Conservation (phyloP, 73 alveolate genomes). For the Symbiodinium natans region DNA sequence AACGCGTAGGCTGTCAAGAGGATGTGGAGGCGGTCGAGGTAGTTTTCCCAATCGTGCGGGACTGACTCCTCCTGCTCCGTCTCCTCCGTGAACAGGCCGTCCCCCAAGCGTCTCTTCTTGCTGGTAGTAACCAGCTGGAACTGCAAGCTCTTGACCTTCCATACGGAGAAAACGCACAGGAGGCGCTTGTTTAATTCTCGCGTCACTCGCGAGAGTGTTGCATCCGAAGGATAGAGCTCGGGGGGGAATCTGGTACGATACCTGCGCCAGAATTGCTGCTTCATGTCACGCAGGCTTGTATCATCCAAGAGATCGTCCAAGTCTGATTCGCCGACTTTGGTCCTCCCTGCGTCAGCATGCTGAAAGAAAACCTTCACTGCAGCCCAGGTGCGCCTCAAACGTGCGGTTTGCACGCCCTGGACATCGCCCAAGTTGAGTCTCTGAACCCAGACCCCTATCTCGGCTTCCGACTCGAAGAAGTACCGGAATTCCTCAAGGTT, state of each 20-base stretch:
- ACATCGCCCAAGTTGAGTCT: not conserved
- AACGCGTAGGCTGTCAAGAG: not conserved
- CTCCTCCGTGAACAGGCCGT: not conserved
- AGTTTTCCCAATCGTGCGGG: not conserved
- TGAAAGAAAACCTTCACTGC: not conserved
- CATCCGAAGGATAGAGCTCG: not conserved
- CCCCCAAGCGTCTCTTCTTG: not conserved
- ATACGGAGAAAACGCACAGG: not conserved
- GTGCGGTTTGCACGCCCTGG: not conserved
- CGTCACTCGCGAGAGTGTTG: not conserved
- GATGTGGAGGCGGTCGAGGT: not conserved
- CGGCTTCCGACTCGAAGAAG: not conserved
- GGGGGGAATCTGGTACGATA: not conserved
- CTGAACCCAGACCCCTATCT: not conserved
- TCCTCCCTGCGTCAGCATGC: not conserved
- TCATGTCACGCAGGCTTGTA: not conserved
- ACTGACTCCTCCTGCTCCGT: not conserved
- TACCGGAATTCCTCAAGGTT: slow-evolving; percentile 29
- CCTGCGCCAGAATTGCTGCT: not conserved
- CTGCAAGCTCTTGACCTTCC: slow-evolving; percentile 29
- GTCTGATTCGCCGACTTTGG: not conserved
- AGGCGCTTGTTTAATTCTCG: not conserved
- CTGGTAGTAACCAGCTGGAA: not conserved
- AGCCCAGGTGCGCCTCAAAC: not conserved
- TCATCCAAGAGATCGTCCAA: not conserved